Conservation (phyloP, 2,329 filamentous ascomycete genomes). For the Colletotrichum tofieldiae region DNA sequence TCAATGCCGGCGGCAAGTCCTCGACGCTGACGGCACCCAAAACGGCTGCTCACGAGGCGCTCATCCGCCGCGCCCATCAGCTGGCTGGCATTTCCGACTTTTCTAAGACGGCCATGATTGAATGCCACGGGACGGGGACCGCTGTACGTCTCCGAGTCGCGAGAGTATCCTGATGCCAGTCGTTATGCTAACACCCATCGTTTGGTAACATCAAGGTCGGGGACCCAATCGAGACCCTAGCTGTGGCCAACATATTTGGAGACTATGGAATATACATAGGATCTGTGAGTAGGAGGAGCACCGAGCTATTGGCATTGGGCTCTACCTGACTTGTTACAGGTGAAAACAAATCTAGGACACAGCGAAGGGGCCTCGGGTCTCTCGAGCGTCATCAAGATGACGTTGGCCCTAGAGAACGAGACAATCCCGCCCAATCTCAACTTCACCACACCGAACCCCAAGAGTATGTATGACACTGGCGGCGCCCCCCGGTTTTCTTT, state of each 20-base stretch:
- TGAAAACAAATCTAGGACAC: slow-evolving; percentile 58
- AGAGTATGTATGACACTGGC: slow-evolving; percentile 4
- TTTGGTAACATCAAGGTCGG: slow-evolving; percentile 48
- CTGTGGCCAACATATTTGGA: slow-evolving; percentile 52
- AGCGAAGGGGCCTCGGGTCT: slow-evolving; percentile 53
- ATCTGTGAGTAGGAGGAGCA: slow-evolving; percentile 46
- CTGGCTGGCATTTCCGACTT: slow-evolving; percentile 39
- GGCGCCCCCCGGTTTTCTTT: background rate
- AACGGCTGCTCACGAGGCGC: slow-evolving; percentile 45
- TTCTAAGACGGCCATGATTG: slow-evolving; percentile 47
- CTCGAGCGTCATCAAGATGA: slow-evolving; percentile 50
- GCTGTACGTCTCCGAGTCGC: background rate
- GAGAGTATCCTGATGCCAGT: slow-evolving; percentile 55
- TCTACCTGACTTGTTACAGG: background rate
- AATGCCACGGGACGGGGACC: slow-evolving; percentile 44
- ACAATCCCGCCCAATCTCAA: slow-evolving; percentile 35
- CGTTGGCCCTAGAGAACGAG: slow-evolving; percentile 45
- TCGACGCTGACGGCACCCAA: slow-evolving; percentile 57
- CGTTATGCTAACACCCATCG: background rate
- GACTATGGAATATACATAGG: slow-evolving; percentile 46
- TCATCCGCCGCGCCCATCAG: slow-evolving; percentile 49
- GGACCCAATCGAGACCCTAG: slow-evolving; percentile 58
- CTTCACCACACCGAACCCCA: slow-evolving; percentile 30
- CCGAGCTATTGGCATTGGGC: background rate
- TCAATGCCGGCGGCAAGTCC: slow-evolving; percentile 54